Conservation (phyloP, 352 stramenopile species). For the Halophytophthora batemanensis region DNA sequence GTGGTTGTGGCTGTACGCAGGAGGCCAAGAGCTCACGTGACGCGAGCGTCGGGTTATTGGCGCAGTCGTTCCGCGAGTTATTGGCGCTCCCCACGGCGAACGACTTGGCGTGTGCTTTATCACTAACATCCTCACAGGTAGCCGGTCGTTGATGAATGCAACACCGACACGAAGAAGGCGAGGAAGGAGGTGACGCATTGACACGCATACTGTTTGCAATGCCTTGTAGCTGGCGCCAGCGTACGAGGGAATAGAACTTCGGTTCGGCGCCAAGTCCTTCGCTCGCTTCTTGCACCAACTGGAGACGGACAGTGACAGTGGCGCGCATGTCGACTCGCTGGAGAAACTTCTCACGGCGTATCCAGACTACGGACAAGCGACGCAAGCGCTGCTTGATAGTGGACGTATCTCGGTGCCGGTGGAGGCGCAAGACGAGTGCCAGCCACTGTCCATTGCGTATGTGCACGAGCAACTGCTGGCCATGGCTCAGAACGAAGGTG, state of each 20-base stretch:
- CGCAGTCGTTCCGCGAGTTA: slow-evolving; percentile 37
- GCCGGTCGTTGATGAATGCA: too few relatives aligned
- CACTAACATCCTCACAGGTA: slow-evolving; percentile 63
- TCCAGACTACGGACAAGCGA: slow-evolving; percentile 52
- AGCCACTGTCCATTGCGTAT: slow-evolving; percentile 34
- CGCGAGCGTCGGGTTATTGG: slow-evolving; percentile 43
- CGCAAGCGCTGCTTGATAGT: slow-evolving; percentile 42
- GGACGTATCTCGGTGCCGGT: slow-evolving; percentile 22
- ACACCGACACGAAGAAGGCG: too few relatives aligned
- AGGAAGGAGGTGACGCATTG: too few relatives aligned
- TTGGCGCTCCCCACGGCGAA: slow-evolving; percentile 27
- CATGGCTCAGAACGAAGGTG: slow-evolving; percentile 57
- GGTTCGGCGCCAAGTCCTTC: slow-evolving; percentile 66
- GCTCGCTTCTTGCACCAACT: slow-evolving; percentile 50
- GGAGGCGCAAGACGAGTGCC: neutral
- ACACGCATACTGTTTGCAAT: neutral
- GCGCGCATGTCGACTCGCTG: slow-evolving; percentile 13
- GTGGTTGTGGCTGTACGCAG: slow-evolving; percentile 14
- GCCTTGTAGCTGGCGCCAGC: slow-evolving; percentile 51
- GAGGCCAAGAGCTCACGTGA: slow-evolving; percentile 53
- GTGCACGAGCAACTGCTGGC: slow-evolving; percentile 56
- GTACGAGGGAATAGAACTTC: slow-evolving; percentile 70
- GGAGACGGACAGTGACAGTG: slow-evolving; percentile 8
- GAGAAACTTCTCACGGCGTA: slow-evolving; percentile 35
- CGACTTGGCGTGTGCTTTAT: slow-evolving; percentile 52